These are phyloP conservation scores for Ogataea neopini DNA, from an alignment of 805 yeast species.

Conservation along the genomic window DNA sequence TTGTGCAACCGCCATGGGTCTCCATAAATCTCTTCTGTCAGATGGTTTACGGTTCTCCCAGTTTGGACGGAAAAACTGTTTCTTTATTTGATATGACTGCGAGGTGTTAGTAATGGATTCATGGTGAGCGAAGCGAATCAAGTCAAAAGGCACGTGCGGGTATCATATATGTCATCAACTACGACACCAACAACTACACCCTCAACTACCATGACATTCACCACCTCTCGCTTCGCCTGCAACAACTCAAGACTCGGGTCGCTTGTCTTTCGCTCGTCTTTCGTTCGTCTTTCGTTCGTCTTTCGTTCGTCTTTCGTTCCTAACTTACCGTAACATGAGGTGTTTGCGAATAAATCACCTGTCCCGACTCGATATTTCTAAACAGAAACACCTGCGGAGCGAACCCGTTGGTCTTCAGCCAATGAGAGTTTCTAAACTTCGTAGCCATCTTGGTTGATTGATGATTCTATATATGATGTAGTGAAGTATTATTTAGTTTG, in stretches of 20 bases:
- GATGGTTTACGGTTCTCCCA: conserved; percentile 86
- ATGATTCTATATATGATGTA: no score
- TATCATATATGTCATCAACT: no score
- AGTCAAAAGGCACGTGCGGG: no score
- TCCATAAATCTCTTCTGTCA: conserved; percentile 85
- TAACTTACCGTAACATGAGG: conserved; percentile 52
- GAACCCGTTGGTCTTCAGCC: conserved; percentile 59
- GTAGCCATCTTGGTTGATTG: conserved; percentile 37
- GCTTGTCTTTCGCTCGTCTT: no score
- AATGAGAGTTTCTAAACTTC: conserved; percentile 53
- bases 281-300: no score
- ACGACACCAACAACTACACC: no score
- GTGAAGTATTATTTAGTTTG: no score
- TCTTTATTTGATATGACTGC: conserved; percentile 53
- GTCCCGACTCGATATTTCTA: conserved; percentile 86
- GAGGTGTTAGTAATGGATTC: neutral
- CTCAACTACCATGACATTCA: no score
- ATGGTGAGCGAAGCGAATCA: neutral
- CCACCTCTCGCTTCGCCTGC: no score
- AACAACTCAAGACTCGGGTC: no score
- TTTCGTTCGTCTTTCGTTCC: no score
- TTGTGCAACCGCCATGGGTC: conserved; percentile 82
- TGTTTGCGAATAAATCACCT: conserved; percentile 84
- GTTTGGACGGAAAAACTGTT: conserved; percentile 78
- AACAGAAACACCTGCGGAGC: conserved; percentile 85